Evolutionary conservation across 345 rosid species (phyloP), one percentile per base, ranked within the genome.

Genomic region (Anacardium occidentale): DNA sequence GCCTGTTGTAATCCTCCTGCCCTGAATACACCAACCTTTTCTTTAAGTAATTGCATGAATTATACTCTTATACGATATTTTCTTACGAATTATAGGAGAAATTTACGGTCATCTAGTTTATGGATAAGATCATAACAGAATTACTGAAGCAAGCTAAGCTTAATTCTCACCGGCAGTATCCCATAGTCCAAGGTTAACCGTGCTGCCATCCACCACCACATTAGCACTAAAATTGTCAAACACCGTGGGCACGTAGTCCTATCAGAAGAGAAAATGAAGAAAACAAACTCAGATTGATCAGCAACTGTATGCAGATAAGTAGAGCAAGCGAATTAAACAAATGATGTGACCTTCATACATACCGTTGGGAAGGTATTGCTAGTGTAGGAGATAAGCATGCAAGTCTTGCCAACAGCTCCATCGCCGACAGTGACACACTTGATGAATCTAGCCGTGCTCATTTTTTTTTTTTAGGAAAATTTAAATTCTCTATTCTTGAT

Each of bases 1-100:
- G 74, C 81, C 89, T 83, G 81, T 85, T 85, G 59, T 85, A 85
- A 68, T 85, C 89, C 80, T 85, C 89, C 69, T 85, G 88, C 57
- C 88, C 88, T 84, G 83, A 6, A 56, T 10, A 25, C 26, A 21
- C 34, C 47, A 72, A 22, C 3, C 44, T 71, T 14, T 25, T 50
- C 24, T 50, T 13, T 42, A 22, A 50, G 34, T 53, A 65, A 34
- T 34, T 34, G 37, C 4, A 34, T 1, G 3, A 7, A 3, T 34
- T 34, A 34, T 34, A 34, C 37, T 34, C 5, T 34, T 34, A 34
- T 3, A 34, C 6, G 37, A 34, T 48, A 61, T 45, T 6, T 50
- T 17, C 15, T 13, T 7, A 12, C 17, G 17, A 48, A 48, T 45
- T 45, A 45, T 2, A 47, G 51, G 13, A 15, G 7, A 15, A 2